phyloP scores from a whole-genome alignment of 2,329 filamentous ascomycete species.

The Blumeria graminis region DNA sequence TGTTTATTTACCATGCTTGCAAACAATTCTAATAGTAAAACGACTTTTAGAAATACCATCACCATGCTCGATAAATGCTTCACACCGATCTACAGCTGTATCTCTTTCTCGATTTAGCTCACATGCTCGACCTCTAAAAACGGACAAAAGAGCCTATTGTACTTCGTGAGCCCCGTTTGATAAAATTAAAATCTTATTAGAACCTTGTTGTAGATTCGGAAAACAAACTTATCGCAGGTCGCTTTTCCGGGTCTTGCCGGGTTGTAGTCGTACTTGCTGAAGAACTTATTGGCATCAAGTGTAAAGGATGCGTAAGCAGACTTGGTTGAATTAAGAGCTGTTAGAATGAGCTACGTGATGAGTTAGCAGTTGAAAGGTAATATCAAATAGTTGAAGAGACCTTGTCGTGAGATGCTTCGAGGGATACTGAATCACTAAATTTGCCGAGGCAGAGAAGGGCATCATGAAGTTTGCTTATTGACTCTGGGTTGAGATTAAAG shows the following conservation, averaged over 20 bases:
- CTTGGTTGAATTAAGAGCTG: constrained; percentile 56
- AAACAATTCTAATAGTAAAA: constrained; percentile 49
- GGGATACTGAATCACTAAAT: constrained; percentile 55
- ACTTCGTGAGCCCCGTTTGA: not conserved
- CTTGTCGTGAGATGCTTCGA: constrained; percentile 25
- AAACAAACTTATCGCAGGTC: constrained; percentile 34
- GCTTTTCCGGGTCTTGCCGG: constrained; percentile 15
- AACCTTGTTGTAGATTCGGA: constrained; percentile 49
- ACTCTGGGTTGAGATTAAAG: constrained; percentile 52
- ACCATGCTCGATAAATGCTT: constrained; percentile 49
- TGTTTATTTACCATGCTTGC: constrained; percentile 34
- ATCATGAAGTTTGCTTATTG: constrained; percentile 46
- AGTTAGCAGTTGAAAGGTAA: constrained; percentile 1
- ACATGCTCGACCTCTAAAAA: constrained; percentile 43
- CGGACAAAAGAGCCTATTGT: constrained; percentile 37
- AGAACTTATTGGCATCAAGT: constrained; percentile 43
- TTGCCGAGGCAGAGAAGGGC: constrained; percentile 50
- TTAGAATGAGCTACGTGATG: constrained; percentile 36
- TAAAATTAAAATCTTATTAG: not conserved
- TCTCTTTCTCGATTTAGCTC: constrained; percentile 41
- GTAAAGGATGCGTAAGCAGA: constrained; percentile 55
- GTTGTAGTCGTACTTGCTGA: constrained; percentile 45
- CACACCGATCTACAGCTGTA: constrained; percentile 47
- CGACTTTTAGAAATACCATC: constrained; percentile 42
- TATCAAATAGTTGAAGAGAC: constrained; percentile 3